These are phyloP conservation scores for Hura crepitans DNA, from an alignment of 441 rosid genomes.

Conservation along the genomic window DNA sequence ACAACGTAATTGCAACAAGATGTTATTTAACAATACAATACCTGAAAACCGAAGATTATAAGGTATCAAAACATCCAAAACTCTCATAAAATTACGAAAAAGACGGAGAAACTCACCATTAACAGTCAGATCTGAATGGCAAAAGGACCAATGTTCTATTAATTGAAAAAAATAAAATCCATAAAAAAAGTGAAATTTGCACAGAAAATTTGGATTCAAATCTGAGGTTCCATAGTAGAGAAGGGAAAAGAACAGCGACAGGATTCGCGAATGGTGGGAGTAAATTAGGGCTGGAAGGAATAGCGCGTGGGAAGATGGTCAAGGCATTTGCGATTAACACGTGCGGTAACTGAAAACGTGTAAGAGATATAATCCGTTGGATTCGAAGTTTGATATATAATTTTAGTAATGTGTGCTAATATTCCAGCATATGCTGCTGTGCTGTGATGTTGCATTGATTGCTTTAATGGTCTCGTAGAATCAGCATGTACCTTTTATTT, in stretches of 20 bases:
- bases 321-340: not conserved
- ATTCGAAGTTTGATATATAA: no score
- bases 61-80: not conserved
- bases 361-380: not conserved
- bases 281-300: constrained; percentile 4
- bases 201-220: not conserved
- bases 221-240: not conserved
- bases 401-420: no score
- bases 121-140: not conserved
- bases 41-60: not conserved
- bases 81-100: not conserved
- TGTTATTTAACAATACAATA: not conserved
- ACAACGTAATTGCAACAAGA: not conserved
- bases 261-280: constrained; percentile 10
- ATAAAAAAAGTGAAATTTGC: not conserved
- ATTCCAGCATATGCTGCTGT: no score
- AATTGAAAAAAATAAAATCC: not conserved
- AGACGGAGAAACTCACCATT: not conserved
- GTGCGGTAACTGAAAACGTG: not conserved
- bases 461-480: no score
- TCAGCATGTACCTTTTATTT: no score
- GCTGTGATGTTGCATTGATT: no score
- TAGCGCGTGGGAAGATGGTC: not conserved
- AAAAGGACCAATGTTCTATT: not conserved
- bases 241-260: not conserved